A percentile compares a stretch with the other conserved stretches of the same genome.
Conservation (phyloP, 164 flowering plant species). For the Magnolia changhungtana region DNA sequence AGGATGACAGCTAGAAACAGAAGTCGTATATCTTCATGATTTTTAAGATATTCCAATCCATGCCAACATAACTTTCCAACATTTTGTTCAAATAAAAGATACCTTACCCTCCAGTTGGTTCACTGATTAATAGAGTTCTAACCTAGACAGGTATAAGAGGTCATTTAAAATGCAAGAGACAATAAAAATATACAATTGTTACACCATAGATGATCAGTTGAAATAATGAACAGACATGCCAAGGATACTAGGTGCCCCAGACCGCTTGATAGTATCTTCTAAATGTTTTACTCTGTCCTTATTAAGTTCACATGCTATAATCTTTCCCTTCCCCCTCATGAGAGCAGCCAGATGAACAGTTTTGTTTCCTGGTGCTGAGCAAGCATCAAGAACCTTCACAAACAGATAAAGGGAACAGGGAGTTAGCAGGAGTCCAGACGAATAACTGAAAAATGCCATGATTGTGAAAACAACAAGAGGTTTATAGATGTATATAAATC, state of each 20-base stretch:
- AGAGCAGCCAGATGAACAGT: constrained; percentile 84
- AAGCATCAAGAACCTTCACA: constrained; percentile 94
- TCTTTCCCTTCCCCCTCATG: constrained; percentile 72
- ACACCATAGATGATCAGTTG: background rate
- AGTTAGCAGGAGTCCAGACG: background rate
- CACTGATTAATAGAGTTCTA: background rate
- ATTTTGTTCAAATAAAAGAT: too few relatives aligned
- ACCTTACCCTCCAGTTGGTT: too few relatives aligned
- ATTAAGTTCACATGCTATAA: constrained; percentile 82
- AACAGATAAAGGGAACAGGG: background rate
- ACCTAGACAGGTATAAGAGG: background rate
- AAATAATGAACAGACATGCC: background rate
- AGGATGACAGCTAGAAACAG: too few relatives aligned
- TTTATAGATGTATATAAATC: background rate
- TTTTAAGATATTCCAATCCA: too few relatives aligned
- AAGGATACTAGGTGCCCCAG: constrained; percentile 96
- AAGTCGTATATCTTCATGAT: too few relatives aligned
- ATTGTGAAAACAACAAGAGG: background rate
- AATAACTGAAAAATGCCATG: background rate
- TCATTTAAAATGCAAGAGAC: background rate
- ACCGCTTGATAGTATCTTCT: constrained; percentile 54
- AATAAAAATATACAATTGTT: background rate
- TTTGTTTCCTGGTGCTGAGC: constrained; percentile 92
- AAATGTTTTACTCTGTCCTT: constrained; percentile 56
- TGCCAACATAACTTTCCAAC: too few relatives aligned